Evolutionary conservation across 116 monocot species (phyloP), one percentile per base, ranked within the genome.

Genomic region (Papilionanthe hybrid): DNA sequence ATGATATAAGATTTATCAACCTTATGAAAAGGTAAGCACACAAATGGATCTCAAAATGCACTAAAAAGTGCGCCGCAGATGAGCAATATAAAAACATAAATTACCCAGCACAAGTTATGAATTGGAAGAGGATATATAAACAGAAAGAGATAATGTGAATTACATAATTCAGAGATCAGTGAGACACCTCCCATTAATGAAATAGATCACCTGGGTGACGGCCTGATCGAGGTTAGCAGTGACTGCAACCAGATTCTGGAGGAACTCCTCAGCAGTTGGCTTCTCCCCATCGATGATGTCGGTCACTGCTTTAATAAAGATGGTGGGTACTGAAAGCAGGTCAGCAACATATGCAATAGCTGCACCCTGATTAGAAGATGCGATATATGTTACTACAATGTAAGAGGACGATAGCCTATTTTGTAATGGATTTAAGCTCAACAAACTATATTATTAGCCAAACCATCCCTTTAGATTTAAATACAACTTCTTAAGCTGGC

Each of bases 291-390:
- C 97, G 7, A 97, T 73, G 79, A 97, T 86, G 77, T 97, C 97
- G 9, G 97, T 97, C 60, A 97, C 92, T n/a, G 97, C 97, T 89
- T 97, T 97, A 53, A 97, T 50, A 77, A 91, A 97, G 58, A 97
- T 92, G 43, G 84, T 67, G 0, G 97, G 97, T 25, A 90, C 90
- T 0, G 92, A 92, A 43, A 94, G 79, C 42, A 97, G 78, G 79
- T 90, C 87, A 1, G 97, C 88, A 9, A 97, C 92, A 79, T 97
- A 97, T 13, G 91, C 97, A 53, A 97, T 86, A 10, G 97, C 97
- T 55, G 97, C 97, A 75, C 92, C 97, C 97, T 89, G 87, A 30
- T 72, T 13, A 78, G 15, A 69, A 15, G 65, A 22, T 25, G 65
- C 25, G 27, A 25, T 65, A 25, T 25, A 9, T 65, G 65, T 10